phyloP scores from a whole-genome alignment of 2,329 filamentous ascomycete genomes.

The Beauveria australis region DNA sequence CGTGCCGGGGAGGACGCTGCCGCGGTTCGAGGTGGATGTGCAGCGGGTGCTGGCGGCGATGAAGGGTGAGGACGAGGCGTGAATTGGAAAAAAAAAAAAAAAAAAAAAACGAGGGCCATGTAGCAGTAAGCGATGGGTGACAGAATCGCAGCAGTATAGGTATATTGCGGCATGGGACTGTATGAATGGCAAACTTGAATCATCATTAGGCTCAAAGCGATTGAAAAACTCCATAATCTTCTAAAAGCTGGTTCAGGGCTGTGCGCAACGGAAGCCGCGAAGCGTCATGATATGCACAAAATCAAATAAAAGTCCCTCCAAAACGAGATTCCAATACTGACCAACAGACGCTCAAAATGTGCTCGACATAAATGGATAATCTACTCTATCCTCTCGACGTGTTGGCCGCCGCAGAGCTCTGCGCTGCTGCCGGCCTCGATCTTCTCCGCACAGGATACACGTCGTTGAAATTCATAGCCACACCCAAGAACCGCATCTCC shows the following conservation, averaged over 20 bases:
- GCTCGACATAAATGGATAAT: background rate
- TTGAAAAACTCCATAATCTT: background rate
- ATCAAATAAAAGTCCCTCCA: background rate
- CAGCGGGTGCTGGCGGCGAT: background rate
- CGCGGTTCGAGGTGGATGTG: background rate
- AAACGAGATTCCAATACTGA: background rate
- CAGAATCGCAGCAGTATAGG: no score
- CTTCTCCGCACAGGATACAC: slow-evolving; percentile 48
- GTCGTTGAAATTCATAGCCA: slow-evolving; percentile 99
- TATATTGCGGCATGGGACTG: no score
- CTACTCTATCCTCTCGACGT: background rate
- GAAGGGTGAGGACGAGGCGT: background rate
- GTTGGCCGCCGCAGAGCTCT: background rate
- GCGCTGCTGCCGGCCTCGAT: background rate
- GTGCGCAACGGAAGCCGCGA: background rate
- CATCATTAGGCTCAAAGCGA: background rate
- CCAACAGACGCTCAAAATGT: background rate
- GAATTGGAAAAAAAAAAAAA: no score
- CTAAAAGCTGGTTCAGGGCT: background rate
- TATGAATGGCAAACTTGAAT: no score
- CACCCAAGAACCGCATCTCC: slow-evolving; percentile 90
- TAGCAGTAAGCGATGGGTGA: no score
- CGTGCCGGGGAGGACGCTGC: background rate
- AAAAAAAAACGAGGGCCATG: no score
- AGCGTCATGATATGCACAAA: background rate